Conservation (phyloP, 2,329 filamentous ascomycete genomes). For the Diplodia intermedia region DNA sequence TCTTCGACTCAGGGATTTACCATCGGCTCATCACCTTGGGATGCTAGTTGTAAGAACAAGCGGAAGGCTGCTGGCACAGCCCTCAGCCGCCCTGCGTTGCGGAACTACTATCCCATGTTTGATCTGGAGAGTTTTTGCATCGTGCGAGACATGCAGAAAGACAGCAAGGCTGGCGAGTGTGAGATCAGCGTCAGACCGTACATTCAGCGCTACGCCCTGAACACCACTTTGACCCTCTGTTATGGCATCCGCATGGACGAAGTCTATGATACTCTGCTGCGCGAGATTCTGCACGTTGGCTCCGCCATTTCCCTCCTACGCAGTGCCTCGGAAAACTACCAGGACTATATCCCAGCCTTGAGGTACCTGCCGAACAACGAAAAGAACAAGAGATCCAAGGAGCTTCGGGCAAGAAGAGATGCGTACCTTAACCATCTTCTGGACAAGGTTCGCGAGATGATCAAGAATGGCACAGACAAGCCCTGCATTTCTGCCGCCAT, state of each 20-base stretch:
- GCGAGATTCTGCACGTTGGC: constrained; percentile 61
- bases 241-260: constrained; percentile 64
- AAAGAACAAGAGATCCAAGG: constrained; percentile 57
- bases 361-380: constrained; percentile 61
- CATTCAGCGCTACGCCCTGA: constrained; percentile 61
- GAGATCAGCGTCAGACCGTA: constrained; percentile 59
- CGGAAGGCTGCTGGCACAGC: constrained; percentile 60
- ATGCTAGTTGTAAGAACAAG: constrained; percentile 61
- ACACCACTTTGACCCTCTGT: constrained; percentile 62
- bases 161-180: constrained; percentile 51
- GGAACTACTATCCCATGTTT: constrained; percentile 60
- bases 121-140: constrained; percentile 62
- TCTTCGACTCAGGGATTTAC: constrained; percentile 62
- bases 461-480: constrained; percentile 59
- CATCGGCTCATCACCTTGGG: constrained; percentile 62
- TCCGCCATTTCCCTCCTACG: constrained; percentile 60
- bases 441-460: constrained; percentile 60
- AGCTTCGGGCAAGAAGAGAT: constrained; percentile 57
- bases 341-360: constrained; percentile 61
- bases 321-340: constrained; percentile 60
- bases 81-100: constrained; percentile 55
- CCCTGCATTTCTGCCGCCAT: constrained; percentile 63
- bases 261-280: constrained; percentile 59
- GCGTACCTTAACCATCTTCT: constrained; percentile 59
- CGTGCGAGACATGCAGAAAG: constrained; percentile 54